Conservation (phyloP, 2,329 filamentous ascomycete genomes). For the Magnaporthales sp. region DNA sequence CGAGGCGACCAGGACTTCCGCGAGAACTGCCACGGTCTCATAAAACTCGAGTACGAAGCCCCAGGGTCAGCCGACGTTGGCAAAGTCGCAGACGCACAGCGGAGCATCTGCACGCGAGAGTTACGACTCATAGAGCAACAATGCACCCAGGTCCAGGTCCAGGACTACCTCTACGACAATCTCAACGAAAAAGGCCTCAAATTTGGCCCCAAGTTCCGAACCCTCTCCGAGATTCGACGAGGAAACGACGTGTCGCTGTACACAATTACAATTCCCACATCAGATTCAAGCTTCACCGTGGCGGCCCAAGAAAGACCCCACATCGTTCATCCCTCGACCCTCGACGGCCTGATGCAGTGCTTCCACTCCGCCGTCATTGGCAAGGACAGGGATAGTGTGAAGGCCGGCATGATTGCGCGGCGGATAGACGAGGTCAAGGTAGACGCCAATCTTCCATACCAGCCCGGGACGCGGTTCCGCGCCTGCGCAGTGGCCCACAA, state of each 20-base stretch:
- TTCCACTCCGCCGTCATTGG: slow-evolving; percentile 19
- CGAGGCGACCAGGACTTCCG: slow-evolving; percentile 12
- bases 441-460: slow-evolving; percentile 26
- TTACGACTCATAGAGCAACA: no score
- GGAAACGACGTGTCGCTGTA: no score
- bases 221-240: neutral
- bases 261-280: slow-evolving; percentile 24
- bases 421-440: slow-evolving; percentile 36
- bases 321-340: slow-evolving; percentile 24
- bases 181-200: neutral
- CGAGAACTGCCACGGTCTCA: slow-evolving; percentile 10
- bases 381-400: slow-evolving; percentile 24
- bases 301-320: slow-evolving; percentile 15
- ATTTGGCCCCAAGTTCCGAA: slow-evolving; percentile 1
- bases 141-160: neutral
- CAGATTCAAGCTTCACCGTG: slow-evolving; percentile 45
- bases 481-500: slow-evolving; percentile 30
- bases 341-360: slow-evolving; percentile 21
- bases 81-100: no score
- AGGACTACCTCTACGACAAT: slow-evolving; percentile 9
- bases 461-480: slow-evolving; percentile 24
- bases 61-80: no score
- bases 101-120: no score
- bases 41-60: slow-evolving; percentile 6
- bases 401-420: slow-evolving; percentile 35